These are phyloP conservation scores for Bonia amplexicaulis DNA, from an alignment of 176 grass and related monocot species.

Conservation along the genomic window DNA sequence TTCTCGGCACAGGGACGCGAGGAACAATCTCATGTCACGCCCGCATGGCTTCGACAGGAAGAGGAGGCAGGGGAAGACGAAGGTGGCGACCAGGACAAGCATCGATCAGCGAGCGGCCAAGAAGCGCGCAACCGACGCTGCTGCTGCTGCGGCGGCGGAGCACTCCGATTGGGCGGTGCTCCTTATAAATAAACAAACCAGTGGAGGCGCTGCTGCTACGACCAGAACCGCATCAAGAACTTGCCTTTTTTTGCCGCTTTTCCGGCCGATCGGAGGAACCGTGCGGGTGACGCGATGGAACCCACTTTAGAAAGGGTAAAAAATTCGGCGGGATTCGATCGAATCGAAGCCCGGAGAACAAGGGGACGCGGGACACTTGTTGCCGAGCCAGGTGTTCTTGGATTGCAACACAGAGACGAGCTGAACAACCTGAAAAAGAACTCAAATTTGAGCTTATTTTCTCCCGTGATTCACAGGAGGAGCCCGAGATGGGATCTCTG, in stretches of 20 bases:
- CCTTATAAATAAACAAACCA: conserved; percentile 37
- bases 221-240: conserved; percentile 35
- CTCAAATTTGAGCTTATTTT: conserved; percentile 20
- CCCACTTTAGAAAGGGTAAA: conserved; percentile 40
- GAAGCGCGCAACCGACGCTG: background rate
- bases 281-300: conserved; percentile 65
- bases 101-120: conserved; percentile 40
- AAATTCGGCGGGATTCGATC: conserved; percentile 54
- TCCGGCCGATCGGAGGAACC: conserved; percentile 28
- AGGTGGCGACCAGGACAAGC: conserved; percentile 67
- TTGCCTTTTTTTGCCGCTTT: conserved; percentile 16
- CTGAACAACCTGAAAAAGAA: background rate
- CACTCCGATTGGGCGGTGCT: conserved; percentile 34
- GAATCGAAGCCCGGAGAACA: conserved; percentile 50
- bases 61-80: conserved; percentile 49
- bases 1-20: conserved; percentile 50
- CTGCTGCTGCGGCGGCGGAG: background rate
- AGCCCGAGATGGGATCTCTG: conserved; percentile 17
- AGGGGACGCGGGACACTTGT: conserved; percentile 42
- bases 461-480: background rate
- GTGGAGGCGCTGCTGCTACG: conserved; percentile 20
- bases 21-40: conserved; percentile 69
- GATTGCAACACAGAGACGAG: background rate
- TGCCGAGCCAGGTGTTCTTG: conserved; percentile 22
- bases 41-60: conserved; percentile 68